Evolutionary conservation across 768 basidiomycete species (phyloP).

Genomic region (Steccherinum ochraceum): DNA sequence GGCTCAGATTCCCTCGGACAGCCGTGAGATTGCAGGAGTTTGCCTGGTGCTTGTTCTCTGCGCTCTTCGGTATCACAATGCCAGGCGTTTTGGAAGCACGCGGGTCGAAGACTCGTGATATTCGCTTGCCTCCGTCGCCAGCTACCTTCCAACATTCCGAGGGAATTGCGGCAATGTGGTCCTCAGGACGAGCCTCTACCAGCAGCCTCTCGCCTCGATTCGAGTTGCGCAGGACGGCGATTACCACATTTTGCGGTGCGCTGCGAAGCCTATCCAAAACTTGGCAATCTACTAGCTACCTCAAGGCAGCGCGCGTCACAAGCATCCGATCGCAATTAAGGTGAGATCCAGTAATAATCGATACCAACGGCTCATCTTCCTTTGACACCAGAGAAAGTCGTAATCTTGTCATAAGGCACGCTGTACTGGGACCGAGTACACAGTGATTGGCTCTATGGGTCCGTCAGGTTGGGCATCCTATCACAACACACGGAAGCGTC

Average conservation of each 20-base stretch:
- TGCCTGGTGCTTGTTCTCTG: neutral
- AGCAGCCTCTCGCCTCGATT: no score
- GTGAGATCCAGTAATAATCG: neutral
- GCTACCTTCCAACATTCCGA: neutral
- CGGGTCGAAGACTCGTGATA: neutral
- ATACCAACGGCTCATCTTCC: neutral
- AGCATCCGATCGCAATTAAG: neutral
- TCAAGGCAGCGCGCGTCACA: neutral
- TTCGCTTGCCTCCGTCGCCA: neutral
- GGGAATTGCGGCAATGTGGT: neutral
- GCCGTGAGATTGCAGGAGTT: neutral
- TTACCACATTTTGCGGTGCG: neutral
- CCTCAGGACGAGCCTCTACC: neutral
- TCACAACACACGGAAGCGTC: neutral
- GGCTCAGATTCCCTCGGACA: neutral
- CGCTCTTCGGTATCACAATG: neutral
- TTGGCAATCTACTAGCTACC: neutral
- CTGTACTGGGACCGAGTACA: neutral
- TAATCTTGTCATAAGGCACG: neutral
- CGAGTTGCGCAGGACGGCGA: neutral
- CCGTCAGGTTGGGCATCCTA: neutral
- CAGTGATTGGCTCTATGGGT: neutral
- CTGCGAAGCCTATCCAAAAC: neutral
- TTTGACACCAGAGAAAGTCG: neutral
- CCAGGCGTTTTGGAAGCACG: neutral